phyloP scores from a whole-genome alignment of 208 protist species.

The Plasmodiophora brassicae region DNA sequence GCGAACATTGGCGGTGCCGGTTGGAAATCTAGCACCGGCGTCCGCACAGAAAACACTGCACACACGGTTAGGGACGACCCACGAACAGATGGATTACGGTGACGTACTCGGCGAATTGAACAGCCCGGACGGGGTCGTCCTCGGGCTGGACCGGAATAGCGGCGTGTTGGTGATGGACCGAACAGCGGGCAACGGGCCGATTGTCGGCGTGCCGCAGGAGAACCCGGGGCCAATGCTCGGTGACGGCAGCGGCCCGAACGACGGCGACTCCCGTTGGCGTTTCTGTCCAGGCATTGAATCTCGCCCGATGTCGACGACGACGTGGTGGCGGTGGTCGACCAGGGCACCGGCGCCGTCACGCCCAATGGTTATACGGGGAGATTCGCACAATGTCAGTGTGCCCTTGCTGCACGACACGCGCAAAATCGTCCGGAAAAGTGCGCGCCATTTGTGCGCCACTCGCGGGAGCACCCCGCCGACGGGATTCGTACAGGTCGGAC shows the following conservation, averaged over 20 bases:
- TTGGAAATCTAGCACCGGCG: neutral
- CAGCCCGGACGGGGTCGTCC: neutral
- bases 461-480: too few relatives aligned
- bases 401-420: too few relatives aligned
- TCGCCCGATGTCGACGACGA: too few relatives aligned
- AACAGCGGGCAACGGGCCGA: neutral
- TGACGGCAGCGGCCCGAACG: neutral
- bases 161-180: neutral
- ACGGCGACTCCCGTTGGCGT: neutral
- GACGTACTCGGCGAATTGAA: constrained; percentile 20
- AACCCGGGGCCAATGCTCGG: neutral
- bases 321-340: too few relatives aligned
- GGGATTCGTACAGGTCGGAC: too few relatives aligned
- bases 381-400: too few relatives aligned
- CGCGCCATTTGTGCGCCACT: too few relatives aligned
- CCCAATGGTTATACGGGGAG: too few relatives aligned
- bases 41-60: neutral
- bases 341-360: too few relatives aligned
- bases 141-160: constrained; percentile 2
- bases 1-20: neutral
- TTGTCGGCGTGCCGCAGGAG: constrained; percentile 2
- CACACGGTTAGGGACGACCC: neutral
- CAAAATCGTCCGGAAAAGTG: too few relatives aligned
- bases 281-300: neutral
- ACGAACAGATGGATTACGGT: neutral